These are phyloP conservation scores for Ophiognomonia clavigignenti-juglandacearum DNA, from an alignment of 2,329 filamentous ascomycete species.

Conservation along the genomic window DNA sequence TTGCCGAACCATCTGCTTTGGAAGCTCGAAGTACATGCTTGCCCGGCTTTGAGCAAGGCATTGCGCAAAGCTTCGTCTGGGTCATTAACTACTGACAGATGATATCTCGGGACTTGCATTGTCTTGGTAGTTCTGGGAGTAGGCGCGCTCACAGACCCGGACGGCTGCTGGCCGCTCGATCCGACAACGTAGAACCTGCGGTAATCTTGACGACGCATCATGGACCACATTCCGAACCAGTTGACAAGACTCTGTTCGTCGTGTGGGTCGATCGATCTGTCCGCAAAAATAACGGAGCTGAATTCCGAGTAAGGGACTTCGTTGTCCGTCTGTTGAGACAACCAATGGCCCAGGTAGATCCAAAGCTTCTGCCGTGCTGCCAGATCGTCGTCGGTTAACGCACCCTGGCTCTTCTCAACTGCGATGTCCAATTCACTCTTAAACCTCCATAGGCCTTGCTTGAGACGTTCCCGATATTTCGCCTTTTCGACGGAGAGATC, in stretches of 20 bases:
- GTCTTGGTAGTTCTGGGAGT: constrained; percentile 16
- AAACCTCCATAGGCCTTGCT: constrained; percentile 11
- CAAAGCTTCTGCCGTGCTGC: constrained; percentile 7
- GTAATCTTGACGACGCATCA: constrained; percentile 42
- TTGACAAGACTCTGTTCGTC: constrained; percentile 60
- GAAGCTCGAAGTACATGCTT: background rate
- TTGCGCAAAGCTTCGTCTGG: constrained; percentile 28
- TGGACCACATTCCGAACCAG: constrained; percentile 58
- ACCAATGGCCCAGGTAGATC: constrained; percentile 13
- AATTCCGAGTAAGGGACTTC: constrained; percentile 27
- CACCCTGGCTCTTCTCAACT: background rate
- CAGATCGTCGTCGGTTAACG: constrained; percentile 12
- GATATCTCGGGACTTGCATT: constrained; percentile 33
- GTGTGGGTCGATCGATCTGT: constrained; percentile 44
- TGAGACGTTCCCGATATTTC: constrained; percentile 14
- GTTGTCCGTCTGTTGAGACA: background rate
- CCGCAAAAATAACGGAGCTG: constrained; percentile 40
- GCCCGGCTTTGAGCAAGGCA: constrained; percentile 17
- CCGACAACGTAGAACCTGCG: constrained; percentile 54
- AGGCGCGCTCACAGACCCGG: background rate
- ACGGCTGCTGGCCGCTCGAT: constrained; percentile 27
- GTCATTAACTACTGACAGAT: constrained; percentile 27
- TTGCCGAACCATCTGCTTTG: constrained; percentile 2
- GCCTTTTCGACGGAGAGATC: constrained; percentile 30
- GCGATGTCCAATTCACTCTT: constrained; percentile 6